phyloP scores from a whole-genome alignment of 345 rosid species.

The Mangifera indica region DNA sequence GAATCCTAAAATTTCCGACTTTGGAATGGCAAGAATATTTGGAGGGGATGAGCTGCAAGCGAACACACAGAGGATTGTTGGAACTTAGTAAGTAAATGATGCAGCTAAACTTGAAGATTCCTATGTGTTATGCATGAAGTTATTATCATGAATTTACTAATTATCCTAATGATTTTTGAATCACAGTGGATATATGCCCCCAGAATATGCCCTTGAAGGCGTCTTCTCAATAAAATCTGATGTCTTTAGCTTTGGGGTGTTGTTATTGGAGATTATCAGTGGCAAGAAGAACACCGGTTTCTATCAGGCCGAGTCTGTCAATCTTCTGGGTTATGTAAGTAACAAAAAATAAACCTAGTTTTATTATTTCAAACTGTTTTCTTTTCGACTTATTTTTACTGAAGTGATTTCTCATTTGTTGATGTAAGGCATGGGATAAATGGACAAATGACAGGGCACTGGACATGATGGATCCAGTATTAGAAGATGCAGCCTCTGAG shows the following conservation, averaged over 20 bases:
- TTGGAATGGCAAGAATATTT: constrained; percentile 13
- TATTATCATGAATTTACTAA: neutral
- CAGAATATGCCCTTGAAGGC: neutral
- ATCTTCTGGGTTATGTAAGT: neutral
- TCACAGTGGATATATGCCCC: constrained; percentile 8
- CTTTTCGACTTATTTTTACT: neutral
- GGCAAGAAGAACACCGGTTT: neutral
- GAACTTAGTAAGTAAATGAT: constrained; percentile 9
- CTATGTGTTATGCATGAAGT: neutral
- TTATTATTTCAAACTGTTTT: too few relatives aligned
- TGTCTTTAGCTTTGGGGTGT: constrained; percentile 7
- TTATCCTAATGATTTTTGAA: neutral
- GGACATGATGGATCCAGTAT: neutral
- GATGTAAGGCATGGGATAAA: constrained; percentile 6
- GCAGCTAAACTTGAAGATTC: neutral
- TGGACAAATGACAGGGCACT: neutral
- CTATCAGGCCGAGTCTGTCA: neutral
- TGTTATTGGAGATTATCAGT: neutral
- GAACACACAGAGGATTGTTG: neutral
- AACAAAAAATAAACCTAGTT: neutral
- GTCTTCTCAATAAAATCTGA: constrained; percentile 4
- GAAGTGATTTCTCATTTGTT: neutral
- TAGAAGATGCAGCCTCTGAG: neutral
- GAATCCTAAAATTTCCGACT: constrained; percentile 19
- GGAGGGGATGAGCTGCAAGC: neutral